Percentiles rank a stretch among this genome's conserved stretches.
phyloP scores from a whole-genome alignment of 2,329 filamentous ascomycete genomes.

The Colletotrichum paranaense region DNA sequence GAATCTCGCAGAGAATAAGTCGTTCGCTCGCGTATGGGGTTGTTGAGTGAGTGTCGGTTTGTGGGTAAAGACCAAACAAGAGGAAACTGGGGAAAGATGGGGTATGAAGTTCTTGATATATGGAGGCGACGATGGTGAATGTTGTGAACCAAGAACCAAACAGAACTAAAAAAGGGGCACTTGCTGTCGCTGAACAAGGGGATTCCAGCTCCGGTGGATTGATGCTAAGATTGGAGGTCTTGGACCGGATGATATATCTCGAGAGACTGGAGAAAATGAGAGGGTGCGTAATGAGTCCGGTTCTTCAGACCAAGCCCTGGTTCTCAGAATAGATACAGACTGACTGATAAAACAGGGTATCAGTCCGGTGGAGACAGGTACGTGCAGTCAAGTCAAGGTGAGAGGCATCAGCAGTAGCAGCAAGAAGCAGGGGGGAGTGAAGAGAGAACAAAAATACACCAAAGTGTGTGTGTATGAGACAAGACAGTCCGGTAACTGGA shows the following conservation, averaged over 20 bases:
- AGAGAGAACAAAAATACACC: conserved; percentile 8
- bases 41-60: conserved; percentile 17
- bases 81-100: neutral
- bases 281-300: neutral
- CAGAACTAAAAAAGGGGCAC: neutral
- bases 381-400: conserved; percentile 10
- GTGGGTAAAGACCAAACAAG: neutral
- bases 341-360: conserved; percentile 30
- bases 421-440: neutral
- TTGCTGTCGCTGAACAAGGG: conserved; percentile 28
- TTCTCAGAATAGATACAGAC: conserved; percentile 33
- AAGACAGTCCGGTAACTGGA: conserved; percentile 25
- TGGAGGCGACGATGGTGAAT: neutral
- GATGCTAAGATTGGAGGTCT: conserved; percentile 20
- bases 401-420: neutral
- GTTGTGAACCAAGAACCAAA: neutral
- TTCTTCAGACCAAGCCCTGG: conserved; percentile 29
- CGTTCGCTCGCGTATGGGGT: neutral
- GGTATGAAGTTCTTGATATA: neutral
- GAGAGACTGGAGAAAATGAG: neutral
- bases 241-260: conserved; percentile 33
- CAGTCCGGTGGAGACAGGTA: conserved; percentile 29
- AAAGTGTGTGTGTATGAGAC: conserved; percentile 32
- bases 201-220: conserved; percentile 31
- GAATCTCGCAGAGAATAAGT: conserved; percentile 33